Percentiles rank a stretch among this genome's conserved stretches.
phyloP scores from a whole-genome alignment of 2,329 filamentous ascomycete genomes.

The Trichophyton mentagrophytes region DNA sequence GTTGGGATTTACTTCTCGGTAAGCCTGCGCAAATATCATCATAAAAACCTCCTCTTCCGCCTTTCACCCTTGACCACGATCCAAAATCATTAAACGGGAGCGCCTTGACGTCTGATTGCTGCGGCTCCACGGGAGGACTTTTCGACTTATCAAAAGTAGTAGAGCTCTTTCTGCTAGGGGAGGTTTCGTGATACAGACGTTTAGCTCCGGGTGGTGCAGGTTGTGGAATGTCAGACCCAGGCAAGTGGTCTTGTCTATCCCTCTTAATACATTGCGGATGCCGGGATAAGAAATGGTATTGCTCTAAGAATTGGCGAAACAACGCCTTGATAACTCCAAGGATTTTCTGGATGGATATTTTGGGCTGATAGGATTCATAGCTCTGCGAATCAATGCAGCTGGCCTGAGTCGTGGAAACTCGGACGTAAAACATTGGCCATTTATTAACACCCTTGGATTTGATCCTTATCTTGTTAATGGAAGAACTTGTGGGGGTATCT shows the following conservation, averaged over 20 bases:
- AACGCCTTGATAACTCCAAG: slow-evolving; percentile 55
- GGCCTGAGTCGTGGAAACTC: slow-evolving; percentile 27
- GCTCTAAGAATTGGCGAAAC: slow-evolving; percentile 60
- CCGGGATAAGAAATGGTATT: slow-evolving; percentile 47
- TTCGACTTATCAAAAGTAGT: background rate
- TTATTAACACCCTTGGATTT: slow-evolving; percentile 56
- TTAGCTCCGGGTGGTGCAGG: background rate
- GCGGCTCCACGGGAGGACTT: background rate
- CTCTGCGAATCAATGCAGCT: background rate
- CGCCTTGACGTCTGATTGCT: background rate
- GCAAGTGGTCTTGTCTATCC: background rate
- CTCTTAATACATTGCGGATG: background rate
- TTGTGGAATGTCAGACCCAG: background rate
- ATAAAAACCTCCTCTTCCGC: slow-evolving; percentile 16
- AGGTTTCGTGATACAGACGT: background rate
- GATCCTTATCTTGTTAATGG: slow-evolving; percentile 33
- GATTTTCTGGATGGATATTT: slow-evolving; percentile 43
- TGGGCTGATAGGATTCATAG: slow-evolving; percentile 25
- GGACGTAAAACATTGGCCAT: slow-evolving; percentile 84
- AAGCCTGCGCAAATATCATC: slow-evolving; percentile 15
- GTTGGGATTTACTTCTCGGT: slow-evolving; percentile 8
- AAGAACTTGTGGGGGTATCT: background rate
- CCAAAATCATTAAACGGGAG: slow-evolving; percentile 18
- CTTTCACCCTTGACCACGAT: slow-evolving; percentile 32
- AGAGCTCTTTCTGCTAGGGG: background rate